Evolutionary conservation across 2,329 filamentous ascomycete genomes (phyloP), one percentile per base, ranked within the genome.

Genomic region (Zarea fungicola): DNA sequence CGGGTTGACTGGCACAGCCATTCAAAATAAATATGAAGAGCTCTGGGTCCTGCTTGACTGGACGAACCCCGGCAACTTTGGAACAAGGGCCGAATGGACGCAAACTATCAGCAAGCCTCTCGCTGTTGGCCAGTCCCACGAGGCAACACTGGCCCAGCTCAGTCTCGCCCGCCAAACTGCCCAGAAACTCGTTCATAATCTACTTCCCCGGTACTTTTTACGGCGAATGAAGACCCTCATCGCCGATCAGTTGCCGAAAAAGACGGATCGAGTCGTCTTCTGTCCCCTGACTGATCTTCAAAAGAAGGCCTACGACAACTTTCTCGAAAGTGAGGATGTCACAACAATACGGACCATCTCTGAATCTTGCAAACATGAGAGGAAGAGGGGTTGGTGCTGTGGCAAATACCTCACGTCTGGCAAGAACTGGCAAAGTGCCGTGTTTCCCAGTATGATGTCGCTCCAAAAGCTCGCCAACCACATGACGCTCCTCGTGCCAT

Each of bases 21-120:
- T 99, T 37, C 93, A 99, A 63, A 99, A 99, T 66, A 93, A 89
- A 56, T 99, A 99, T 63, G 89, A 96, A 62, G 93, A 99, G 65
- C 76, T 99, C 1, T 99, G 92, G 92, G 95, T 90, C 0, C 74
- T 99, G 0, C 73, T 99, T 3, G 95, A 99, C 63, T 99, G 93
- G 93, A 91, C 90, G 0, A 93, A 95, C 57, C 93, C 93, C 0
- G 92, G 90, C 0, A 69, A 76, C 40, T 78, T 84, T 48, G 80
- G 79, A 14, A 74, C 74, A 1, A 60, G 87, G 9, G 71, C 78
- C 5, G 86, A 87, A 35, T 99, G 93, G 93, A 85, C 83, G 59
- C 74, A 78, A 18, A 82, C 79, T 31, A 89, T 99, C 51, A 84
- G 84, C 46, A 79, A 84, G 19, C 93, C 92, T 0, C 72, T 99